A percentile compares a stretch with the other conserved stretches of the same genome.
Conservation (phyloP, 2,329 filamentous ascomycete genomes). For the Claviceps digitariae region DNA sequence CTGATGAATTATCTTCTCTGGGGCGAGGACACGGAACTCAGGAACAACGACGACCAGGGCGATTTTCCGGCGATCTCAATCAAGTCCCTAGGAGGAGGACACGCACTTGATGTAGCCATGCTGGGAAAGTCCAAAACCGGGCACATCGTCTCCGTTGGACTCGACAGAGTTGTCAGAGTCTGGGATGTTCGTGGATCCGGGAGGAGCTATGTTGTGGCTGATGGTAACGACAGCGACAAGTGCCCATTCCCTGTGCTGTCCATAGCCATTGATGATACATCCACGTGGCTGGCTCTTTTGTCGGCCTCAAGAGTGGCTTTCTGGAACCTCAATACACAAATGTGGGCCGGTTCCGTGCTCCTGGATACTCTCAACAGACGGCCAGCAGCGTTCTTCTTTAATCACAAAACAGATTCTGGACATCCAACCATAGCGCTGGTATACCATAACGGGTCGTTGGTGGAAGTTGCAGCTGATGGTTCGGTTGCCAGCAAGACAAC, state of each 20-base stretch:
- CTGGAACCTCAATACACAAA: constrained; percentile 46
- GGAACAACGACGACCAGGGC: constrained; percentile 31
- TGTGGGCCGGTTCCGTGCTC: constrained; percentile 40
- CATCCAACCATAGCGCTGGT: constrained; percentile 44
- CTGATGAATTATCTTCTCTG: constrained; percentile 64
- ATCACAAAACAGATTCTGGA: constrained; percentile 21
- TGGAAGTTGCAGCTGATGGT: constrained; percentile 34
- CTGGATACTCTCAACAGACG: constrained; percentile 39
- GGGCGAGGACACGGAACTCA: constrained; percentile 40
- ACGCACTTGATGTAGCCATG: constrained; percentile 55
- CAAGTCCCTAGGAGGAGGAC: constrained; percentile 46
- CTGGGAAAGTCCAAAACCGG: constrained; percentile 49
- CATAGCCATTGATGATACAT: constrained; percentile 50
- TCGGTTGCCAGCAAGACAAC: constrained; percentile 26
- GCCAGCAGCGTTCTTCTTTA: constrained; percentile 52
- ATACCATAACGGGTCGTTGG: constrained; percentile 49
- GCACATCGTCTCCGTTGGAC: constrained; percentile 52
- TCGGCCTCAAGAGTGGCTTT: constrained; percentile 40
- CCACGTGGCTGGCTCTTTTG: constrained; percentile 53
- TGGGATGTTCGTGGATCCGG: constrained; percentile 44
- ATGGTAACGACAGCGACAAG: constrained; percentile 25
- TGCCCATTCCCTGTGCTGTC: constrained; percentile 47
- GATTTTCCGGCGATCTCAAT: constrained; percentile 40
- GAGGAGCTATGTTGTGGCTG: constrained; percentile 26
- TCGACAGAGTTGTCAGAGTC: constrained; percentile 55